Evolutionary conservation across 2,329 filamentous ascomycete species (phyloP).

Genomic region (Ophiostoma quercus): DNA sequence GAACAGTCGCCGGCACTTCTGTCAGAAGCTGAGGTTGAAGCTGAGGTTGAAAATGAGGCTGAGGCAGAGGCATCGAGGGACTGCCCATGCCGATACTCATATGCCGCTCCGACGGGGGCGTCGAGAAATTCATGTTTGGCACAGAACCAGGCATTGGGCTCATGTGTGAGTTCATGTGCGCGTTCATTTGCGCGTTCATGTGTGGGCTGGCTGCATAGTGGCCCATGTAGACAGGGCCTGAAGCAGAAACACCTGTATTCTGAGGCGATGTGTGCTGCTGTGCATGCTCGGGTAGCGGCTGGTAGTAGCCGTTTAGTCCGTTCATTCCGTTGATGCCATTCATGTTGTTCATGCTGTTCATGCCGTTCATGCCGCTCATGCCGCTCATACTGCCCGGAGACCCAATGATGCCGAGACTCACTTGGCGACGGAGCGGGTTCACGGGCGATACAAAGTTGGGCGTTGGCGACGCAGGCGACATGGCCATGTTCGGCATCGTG

Average conservation of each 20-base stretch:
- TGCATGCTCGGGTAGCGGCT: neutral
- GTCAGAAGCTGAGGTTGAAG: neutral
- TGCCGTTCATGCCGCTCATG: neutral
- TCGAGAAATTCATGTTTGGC: neutral
- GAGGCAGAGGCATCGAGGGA: neutral
- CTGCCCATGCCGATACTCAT: neutral
- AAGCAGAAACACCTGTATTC: neutral
- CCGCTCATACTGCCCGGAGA: neutral
- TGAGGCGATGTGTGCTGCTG: neutral
- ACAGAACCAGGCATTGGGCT: neutral
- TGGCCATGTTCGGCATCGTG: neutral
- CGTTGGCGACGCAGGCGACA: neutral
- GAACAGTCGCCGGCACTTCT: neutral
- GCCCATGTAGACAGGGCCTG: neutral
- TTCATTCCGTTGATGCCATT: too few relatives aligned
- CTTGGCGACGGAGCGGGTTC: slow-evolving; percentile 1
- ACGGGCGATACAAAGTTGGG: slow-evolving; percentile 3
- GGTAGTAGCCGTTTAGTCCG: neutral
- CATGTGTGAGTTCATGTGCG: neutral
- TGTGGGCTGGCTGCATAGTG: neutral
- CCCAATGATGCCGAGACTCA: neutral
- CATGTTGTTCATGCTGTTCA: neutral
- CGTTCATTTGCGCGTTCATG: neutral
- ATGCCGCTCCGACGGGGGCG: neutral
- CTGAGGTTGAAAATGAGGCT: too few relatives aligned